These are phyloP conservation scores for Vachellia pachyceras DNA, from an alignment of 306 rosid species.

Conservation along the genomic window DNA sequence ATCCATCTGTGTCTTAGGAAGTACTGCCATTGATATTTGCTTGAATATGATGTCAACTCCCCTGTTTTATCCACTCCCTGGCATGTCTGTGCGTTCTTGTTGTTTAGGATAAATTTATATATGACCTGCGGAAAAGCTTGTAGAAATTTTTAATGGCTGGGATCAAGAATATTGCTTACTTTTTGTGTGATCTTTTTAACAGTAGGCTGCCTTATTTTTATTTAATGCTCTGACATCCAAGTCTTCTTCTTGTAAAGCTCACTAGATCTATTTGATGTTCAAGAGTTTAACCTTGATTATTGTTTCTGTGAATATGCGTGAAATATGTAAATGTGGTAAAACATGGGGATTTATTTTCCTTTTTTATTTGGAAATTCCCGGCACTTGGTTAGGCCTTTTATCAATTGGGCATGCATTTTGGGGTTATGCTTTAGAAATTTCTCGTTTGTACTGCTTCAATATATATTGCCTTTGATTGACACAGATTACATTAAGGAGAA, in stretches of 20 bases:
- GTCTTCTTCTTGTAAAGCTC: background rate
- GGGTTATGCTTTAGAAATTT: conserved; percentile 27
- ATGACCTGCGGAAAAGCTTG: background rate
- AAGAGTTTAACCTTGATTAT: background rate
- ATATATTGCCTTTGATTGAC: conserved; percentile 37
- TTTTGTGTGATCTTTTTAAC: background rate
- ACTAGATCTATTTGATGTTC: background rate
- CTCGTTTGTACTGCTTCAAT: conserved; percentile 23
- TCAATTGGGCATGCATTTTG: conserved; percentile 8
- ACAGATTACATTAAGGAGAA: conserved; percentile 87
- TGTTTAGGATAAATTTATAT: background rate
- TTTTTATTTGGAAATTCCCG: conserved; percentile 20
- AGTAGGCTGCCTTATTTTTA: background rate
- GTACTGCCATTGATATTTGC: conserved; percentile 2
- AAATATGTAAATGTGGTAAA: conserved; percentile 18
- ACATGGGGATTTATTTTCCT: background rate
- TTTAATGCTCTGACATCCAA: background rate
- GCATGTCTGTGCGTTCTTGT: conserved; percentile 12
- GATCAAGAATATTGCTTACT: background rate
- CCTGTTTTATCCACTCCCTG: conserved; percentile 26
- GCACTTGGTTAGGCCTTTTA: conserved; percentile 10
- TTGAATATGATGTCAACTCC: background rate
- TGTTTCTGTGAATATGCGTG: conserved; percentile 10
- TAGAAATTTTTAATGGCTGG: background rate
- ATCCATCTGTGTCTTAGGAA: conserved; percentile 8